Evolutionary conservation across 176 grass and related monocot species (phyloP).

Genomic region (Pharus latifolius): DNA sequence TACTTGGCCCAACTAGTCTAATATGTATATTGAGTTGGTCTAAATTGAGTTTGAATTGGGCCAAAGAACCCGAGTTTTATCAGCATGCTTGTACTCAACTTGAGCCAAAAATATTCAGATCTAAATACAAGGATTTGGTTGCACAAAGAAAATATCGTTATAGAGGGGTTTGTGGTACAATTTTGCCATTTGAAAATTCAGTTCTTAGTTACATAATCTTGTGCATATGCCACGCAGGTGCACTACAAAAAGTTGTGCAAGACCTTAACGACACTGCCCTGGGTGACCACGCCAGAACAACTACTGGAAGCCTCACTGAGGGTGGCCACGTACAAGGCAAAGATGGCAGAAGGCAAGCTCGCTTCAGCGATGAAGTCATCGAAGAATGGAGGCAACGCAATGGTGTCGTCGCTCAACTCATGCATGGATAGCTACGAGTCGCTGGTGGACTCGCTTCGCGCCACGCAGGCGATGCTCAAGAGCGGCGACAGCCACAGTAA

Average conservation of each 20-base stretch:
- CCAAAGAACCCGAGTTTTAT: no score
- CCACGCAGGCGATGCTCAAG: conserved; percentile 6
- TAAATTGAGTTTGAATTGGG: no score
- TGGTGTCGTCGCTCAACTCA: conserved; percentile 16
- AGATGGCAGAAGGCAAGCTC: conserved; percentile 14
- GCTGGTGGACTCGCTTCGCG: conserved; percentile 19
- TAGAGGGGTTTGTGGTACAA: no score
- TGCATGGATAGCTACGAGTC: conserved; percentile 49
- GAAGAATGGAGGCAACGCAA: neutral
- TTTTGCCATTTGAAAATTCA: no score
- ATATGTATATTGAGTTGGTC: no score
- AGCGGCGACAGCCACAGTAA: conserved; percentile 19
- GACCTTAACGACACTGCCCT: conserved; percentile 20
- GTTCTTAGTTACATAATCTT: no score
- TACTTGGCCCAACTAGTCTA: no score
- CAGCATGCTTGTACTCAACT: no score
- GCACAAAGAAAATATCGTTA: no score
- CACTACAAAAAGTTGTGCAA: conserved; percentile 40
- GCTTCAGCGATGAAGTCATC: neutral
- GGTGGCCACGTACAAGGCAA: conserved; percentile 22
- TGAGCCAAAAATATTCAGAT: no score
- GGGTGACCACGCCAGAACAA: conserved; percentile 25
- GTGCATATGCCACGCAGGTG: neutral
- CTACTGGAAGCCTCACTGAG: conserved; percentile 24
- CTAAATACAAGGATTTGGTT: no score